Percentiles rank a stretch among this genome's conserved stretches.
These are phyloP conservation scores for Aspergillus novoparasiticus DNA, from an alignment of 2,329 filamentous ascomycete species.

Conservation along the genomic window DNA sequence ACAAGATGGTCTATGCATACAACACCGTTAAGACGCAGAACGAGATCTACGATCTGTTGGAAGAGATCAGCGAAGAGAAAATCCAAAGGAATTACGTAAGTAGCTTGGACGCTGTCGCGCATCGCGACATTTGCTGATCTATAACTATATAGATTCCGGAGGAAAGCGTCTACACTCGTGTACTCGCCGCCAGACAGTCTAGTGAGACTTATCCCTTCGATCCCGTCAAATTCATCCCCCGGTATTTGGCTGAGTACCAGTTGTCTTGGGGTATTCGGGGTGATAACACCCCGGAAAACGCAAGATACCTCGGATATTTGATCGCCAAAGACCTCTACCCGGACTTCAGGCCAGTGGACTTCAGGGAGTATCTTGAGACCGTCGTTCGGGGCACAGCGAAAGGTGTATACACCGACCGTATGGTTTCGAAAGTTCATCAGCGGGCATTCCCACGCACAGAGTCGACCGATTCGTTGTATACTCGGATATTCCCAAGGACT, in stretches of 20 bases:
- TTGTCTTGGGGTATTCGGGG: constrained; percentile 52
- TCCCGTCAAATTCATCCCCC: constrained; percentile 38
- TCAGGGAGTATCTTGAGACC: constrained; percentile 44
- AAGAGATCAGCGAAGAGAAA: constrained; percentile 54
- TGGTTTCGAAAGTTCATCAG: constrained; percentile 39
- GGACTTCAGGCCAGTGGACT: constrained; percentile 47
- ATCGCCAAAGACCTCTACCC: constrained; percentile 57
- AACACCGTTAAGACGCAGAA: constrained; percentile 51
- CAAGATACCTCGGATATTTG: constrained; percentile 59
- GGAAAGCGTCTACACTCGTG: constrained; percentile 37
- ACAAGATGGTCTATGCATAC: constrained; percentile 55
- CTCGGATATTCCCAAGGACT: constrained; percentile 38
- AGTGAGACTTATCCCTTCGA: constrained; percentile 43
- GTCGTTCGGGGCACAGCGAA: constrained; percentile 46
- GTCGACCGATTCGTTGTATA: constrained; percentile 39
- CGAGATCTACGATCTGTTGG: constrained; percentile 50
- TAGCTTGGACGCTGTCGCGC: neutral
- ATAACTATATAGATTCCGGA: constrained; percentile 33
- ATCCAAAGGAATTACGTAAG: constrained; percentile 44
- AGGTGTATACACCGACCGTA: constrained; percentile 40
- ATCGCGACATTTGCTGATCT: constrained; percentile 16
- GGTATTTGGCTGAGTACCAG: constrained; percentile 47
- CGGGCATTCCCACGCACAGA: constrained; percentile 40
- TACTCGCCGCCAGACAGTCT: constrained; percentile 37
- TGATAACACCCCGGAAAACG: constrained; percentile 57